Evolutionary conservation across 1,139 yeast species (phyloP).

Genomic region (Saccharomycopsis phalli): DNA sequence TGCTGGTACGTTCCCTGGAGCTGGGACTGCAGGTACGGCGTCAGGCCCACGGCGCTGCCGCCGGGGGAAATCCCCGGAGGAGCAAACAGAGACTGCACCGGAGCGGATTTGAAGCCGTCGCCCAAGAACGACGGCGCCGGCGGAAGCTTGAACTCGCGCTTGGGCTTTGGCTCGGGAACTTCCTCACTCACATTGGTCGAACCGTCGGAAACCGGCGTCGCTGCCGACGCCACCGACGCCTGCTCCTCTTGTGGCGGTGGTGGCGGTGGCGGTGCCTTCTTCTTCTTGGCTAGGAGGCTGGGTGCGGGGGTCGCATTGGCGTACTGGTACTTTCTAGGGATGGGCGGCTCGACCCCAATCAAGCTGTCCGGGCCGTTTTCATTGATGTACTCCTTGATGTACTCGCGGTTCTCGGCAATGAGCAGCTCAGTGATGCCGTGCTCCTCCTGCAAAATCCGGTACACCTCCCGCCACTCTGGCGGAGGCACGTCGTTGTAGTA

Average conservation of each 20-base stretch:
- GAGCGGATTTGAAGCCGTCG: conserved; percentile 9
- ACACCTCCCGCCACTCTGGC: conserved; percentile 75
- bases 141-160: conserved; percentile 23
- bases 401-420: conserved; percentile 81
- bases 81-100: conserved; percentile 1
- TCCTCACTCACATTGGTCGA: conserved; percentile 12
- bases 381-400: conserved; percentile 67
- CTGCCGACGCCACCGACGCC: conserved; percentile 20
- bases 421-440: conserved; percentile 83
- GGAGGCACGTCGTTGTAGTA: conserved; percentile 80
- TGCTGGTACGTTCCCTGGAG: conserved; percentile 27
- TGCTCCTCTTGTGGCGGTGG: conserved; percentile 27
- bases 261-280: conserved; percentile 45
- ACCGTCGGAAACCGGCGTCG: conserved; percentile 23
- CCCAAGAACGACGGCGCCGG: conserved; percentile 19
- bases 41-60: conserved; percentile 24
- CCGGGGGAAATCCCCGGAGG: conserved; percentile 26
- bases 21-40: conserved; percentile 29
- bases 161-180: conserved; percentile 27
- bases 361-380: conserved; percentile 69
- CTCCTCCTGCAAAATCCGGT: conserved; percentile 54
- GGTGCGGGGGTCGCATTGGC: not conserved
- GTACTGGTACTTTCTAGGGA: conserved; percentile 50
- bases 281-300: conserved; percentile 28
- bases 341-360: conserved; percentile 79